Conservation (phyloP, 179 eudicot genomes). For the Corrigiola litoralis region DNA sequence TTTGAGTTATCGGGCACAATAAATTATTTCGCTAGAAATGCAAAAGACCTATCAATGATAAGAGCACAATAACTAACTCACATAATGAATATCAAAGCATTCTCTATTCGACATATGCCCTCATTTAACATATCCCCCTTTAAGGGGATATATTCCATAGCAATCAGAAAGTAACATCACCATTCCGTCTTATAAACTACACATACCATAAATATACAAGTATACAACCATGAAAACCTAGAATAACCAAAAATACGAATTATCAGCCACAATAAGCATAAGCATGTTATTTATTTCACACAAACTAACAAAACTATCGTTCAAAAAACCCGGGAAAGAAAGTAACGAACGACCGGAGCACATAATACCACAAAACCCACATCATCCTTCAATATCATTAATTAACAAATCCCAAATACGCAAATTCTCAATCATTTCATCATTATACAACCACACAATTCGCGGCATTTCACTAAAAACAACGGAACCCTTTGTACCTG, state of each 20-base stretch:
- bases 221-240: no score
- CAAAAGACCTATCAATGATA: no score
- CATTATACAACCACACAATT: background rate
- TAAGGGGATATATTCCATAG: background rate
- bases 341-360: no score
- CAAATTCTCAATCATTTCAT: background rate
- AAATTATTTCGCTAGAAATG: no score
- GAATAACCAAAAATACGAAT: no score
- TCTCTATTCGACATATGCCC: background rate
- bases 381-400: background rate
- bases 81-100: background rate
- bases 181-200: background rate
- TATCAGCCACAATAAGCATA: no score
- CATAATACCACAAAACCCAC: background rate
- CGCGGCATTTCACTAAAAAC: background rate
- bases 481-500: slow-evolving; percentile 54
- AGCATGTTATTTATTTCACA: no score
- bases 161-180: background rate
- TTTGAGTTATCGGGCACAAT: no score
- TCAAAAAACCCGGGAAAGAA: no score
- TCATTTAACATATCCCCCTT: background rate
- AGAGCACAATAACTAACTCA: no score
- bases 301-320: no score
- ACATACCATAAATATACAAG: background rate
- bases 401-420: background rate